Base-by-base conservation (phyloP, 208 protist genomes). In the Trypanosoma cruzi region DNA sequence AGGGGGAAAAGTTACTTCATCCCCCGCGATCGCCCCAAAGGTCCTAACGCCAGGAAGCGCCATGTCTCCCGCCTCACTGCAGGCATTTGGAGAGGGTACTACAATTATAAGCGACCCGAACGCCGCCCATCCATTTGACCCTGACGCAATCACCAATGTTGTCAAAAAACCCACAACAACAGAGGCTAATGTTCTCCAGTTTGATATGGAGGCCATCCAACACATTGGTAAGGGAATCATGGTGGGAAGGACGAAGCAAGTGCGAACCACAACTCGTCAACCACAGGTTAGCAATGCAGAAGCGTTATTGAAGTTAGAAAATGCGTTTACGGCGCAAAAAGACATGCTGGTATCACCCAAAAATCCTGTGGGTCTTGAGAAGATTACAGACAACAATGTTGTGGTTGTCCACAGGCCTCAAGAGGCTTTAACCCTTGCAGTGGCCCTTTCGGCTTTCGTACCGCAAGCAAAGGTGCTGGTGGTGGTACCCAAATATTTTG, bases 161-260 rank as follows among this genome's bases (percentile, higher is more conserved):
- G 8, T 31, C 18, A 68, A 63, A 55, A 68, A 67, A 50, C 10
- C 53, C 16, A 37, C 65, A 26, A 52, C 59, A 8, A 70, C 37
- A 29, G 65, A 72, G 24, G 52, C 59, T 13, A 94, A 94, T 64
- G 82, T 93, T 34, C 77, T 96, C 53, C 85, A 96, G 82, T 92
- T 96, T 65, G 89, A 96, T 75, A 42, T 90, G 32, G 86, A 85
- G 54, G 89, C 85, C 46, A 87, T 96, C 44, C 74, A 93, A 64
- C 81, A 93, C 34, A 81, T 96, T 29, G 83, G 87, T 5, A 86
- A 91, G 68, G 92, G 92, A 37, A 80, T 86, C 26, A 81, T 96
- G 37, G 84, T 96, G 48, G 87, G 92, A 4, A 86, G 81, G 36
- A 79, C 74, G 46, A 90, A 86, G 71, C 75, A 81, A n/a, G 76